Base-by-base conservation (phyloP, 2,329 filamentous ascomycete species). In the Dactylellina parvicollis region DNA sequence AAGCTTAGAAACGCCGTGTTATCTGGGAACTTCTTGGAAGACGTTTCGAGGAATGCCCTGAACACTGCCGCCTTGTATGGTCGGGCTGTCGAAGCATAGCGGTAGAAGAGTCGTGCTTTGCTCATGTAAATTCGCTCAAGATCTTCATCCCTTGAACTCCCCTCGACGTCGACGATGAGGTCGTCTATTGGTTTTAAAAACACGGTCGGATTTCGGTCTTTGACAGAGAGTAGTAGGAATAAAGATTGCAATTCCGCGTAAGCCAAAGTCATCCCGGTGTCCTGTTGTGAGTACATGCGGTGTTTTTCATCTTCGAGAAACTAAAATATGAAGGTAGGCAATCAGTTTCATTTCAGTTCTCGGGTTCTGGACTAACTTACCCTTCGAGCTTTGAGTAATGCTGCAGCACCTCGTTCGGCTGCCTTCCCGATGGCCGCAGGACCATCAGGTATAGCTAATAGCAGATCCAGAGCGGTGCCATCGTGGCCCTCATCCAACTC, bases 1-100 rank as follows among this genome's bases (percentile, higher is more conserved):
- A 95, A 81, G 0, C 86, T 83, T 0, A 96, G 84, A 74, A 97
- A 89, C 4, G 92, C 84, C 1, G 88, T 90, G 81, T 96, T 97
- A 52, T 84, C 83, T 0, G 92, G 92, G 79, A 92, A 96, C 4
- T 82, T 79, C 0, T 77, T 77, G 20, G 95, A 82, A 74, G 89
- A 90, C 1, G 83, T 81, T 3, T 83, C 81, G 0, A 96, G 81
- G 10, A 88, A 82, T 5, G 84, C 81, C 44, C 90, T 88, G 32
- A 96, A 80, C 16, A 88, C 84, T 0, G 84, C 82, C 3, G 91
- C 89, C 57, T 89, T 88, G 80, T 90, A 92, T 1, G 89, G 85
- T 2, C 86, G 87, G 57, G 81, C 77, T 50, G 76, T 77, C 24
- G 83, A 84, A 38, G 88, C 83, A 79, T 96, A 89, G 74, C 87